Evolutionary conservation across 306 rosid genomes (phyloP), one percentile per base, ranked within the genome.

Genomic region (Gleditsia sinensis): DNA sequence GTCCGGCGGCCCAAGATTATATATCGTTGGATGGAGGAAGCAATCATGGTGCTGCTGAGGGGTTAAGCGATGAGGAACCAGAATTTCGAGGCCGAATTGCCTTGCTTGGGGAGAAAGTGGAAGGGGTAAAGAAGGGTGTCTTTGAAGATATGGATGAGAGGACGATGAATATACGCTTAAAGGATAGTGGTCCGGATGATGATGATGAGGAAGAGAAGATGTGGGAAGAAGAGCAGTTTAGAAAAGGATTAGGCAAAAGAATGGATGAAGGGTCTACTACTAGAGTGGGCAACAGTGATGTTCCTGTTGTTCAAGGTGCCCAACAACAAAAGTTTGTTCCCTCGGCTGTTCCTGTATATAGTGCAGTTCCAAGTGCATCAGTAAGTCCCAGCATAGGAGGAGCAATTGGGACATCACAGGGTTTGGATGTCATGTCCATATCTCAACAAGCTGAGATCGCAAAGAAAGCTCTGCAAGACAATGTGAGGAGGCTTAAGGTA

Each of bases 191-290:
- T 5, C 76, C 0, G 37, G 51, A 78, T 21, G 80, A 68, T 1
- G 90, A 91, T 4, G 97, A 91, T 0, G 98, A 94, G 50, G 98
- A 91, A 79, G 94, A 94, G 81, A 90, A 84, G 58, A 73, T 89
- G 82, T 94, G 98, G 98, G 98, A 94, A 76, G 95, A 90, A 36
- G 98, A 90, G 78, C 98, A 94, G 87, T 82, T 94, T 71, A 83
- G 96, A 80, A 94, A 94, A 86, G 98, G 96, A 3, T 70, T 94
- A 82, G 98, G 98, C 76, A 94, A 94, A 87, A 88, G 95, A 75
- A 83, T 85, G 88, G 98, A 91, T 78, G 93, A 94, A 72, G 94
- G 96, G 48, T 23, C 67, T 61, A 34, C 89, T 75, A 65, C 71
- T 61, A 81, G 96, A 82, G 94, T 64, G 20, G 78, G 63, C 50